Base-by-base conservation (phyloP, 139 green algal genomes). In the Haematococcus lacustris region DNA sequence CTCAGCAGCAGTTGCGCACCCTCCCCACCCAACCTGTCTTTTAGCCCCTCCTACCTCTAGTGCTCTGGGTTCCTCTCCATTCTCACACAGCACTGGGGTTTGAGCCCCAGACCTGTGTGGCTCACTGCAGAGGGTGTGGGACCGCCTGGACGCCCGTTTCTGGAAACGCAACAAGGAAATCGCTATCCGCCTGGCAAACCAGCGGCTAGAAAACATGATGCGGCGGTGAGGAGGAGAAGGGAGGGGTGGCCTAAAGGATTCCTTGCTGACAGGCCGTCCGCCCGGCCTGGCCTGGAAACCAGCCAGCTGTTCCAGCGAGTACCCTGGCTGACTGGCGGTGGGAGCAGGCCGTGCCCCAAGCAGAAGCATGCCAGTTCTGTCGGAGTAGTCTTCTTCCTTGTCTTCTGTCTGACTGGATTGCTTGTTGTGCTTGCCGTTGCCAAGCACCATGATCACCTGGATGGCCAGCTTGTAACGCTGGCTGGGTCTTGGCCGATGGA, bases 161-260 rank as follows among this genome's bases (percentile, higher is more conserved):
- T 85, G 75, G 75, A 38, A 30, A n/a, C 69, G 63, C 47, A 77
- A 82, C 68, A 78, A 47, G 47, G 80, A 82, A 37, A 65, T 77
- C 38, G 51, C 51, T 30, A 82, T 83, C 35, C 51, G 76, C 3
- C 34, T 82, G 28, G 76, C 78, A 51, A 9, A 77, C 25, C 73
- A 68, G 43, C 60, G 75, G 64, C 59, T 88, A 38, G 71, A 82
- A 64, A 74, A 82, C 74, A 71, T 80, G 65, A 85, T 85, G 82
- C 68, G 71, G 3, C 73, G 71, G 21, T 73, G 28, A 77, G 66
- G n/a, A n/a, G n/a, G n/a, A n/a, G 72, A 40, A 66, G 59, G n/a
- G 59, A 34, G 23, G 59, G 17, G 23, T 66, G 47, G 30, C 17
- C 17, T 35, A 17, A 32, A 35, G 59, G 6, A 32, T 25, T 37